These are phyloP conservation scores for Penicillium aurantiogriseum DNA, from an alignment of 2,329 filamentous ascomycete genomes.

Conservation along the genomic window DNA sequence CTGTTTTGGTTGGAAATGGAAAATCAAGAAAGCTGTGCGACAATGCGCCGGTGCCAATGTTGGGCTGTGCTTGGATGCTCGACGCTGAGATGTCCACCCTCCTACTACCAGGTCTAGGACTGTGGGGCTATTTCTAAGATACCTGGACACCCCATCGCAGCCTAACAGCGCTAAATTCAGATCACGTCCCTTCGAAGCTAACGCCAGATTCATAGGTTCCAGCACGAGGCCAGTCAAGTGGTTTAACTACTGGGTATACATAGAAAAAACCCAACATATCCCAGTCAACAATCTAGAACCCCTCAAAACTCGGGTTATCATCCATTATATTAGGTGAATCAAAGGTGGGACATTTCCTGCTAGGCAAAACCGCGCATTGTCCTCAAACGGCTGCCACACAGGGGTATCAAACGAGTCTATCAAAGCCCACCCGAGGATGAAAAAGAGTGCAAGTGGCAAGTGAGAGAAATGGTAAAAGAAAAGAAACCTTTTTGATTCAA, in stretches of 20 bases:
- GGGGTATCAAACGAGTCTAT: neutral
- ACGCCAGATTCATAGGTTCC: neutral
- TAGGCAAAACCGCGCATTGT: neutral
- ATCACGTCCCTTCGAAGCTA: neutral
- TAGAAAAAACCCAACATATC: neutral
- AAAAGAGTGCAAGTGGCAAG: neutral
- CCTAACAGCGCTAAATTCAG: neutral
- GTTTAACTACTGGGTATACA: neutral
- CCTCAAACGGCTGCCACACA: neutral
- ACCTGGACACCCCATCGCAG: neutral
- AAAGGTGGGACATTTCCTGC: no score
- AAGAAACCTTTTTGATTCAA: neutral
- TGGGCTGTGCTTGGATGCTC: neutral
- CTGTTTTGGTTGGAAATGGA: neutral
- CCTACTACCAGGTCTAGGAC: no score
- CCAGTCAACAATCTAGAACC: neutral
- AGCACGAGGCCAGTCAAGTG: neutral
- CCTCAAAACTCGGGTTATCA: neutral
- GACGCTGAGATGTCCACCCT: no score
- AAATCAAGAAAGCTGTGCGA: neutral
- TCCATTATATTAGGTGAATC: neutral
- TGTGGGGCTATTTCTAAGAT: neutral
- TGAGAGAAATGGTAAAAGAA: neutral
- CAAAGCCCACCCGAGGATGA: neutral
- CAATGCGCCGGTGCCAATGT: neutral